Percentiles rank a stretch among this genome's conserved stretches.
phyloP scores from a whole-genome alignment of 768 basidiomycete genomes.

The Pulveroboletus sp. region DNA sequence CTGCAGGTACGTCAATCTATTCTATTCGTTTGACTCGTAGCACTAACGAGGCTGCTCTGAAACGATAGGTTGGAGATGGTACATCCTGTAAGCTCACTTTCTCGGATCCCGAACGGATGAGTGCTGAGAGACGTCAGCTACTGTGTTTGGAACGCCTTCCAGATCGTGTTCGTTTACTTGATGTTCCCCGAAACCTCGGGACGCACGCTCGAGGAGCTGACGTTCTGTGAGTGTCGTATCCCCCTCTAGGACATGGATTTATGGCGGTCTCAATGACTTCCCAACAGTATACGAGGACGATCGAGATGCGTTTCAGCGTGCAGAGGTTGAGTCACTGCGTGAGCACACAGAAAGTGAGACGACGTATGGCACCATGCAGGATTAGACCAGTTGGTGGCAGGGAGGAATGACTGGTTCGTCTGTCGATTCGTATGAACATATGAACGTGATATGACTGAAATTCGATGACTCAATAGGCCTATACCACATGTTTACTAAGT shows the following conservation, averaged over 20 bases:
- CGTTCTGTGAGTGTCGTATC: slow-evolving; percentile 11
- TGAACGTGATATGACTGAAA: too few species aligned
- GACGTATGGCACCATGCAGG: not conserved
- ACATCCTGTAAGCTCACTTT: slow-evolving; percentile 9
- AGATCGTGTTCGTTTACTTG: slow-evolving; percentile 15
- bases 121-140: slow-evolving; percentile 9
- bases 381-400: not conserved
- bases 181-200: slow-evolving; percentile 22
- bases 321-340: not conserved
- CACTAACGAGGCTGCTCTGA: not conserved
- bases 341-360: not conserved
- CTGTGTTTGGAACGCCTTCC: slow-evolving; percentile 12
- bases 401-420: too few species aligned
- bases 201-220: slow-evolving; percentile 16
- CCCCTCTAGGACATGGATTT: not conserved
- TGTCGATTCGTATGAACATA: too few species aligned
- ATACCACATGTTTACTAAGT: too few species aligned
- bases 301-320: not conserved
- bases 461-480: too few species aligned
- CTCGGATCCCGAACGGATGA: rapidly evolving
- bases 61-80: slow-evolving; percentile 13
- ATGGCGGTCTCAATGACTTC: too few species aligned
- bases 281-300: slow-evolving; percentile 4
- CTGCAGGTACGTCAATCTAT: slow-evolving; percentile 1
- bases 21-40: not conserved